phyloP scores from a whole-genome alignment of 345 rosid species.

The Bretschneidera sinensis region DNA sequence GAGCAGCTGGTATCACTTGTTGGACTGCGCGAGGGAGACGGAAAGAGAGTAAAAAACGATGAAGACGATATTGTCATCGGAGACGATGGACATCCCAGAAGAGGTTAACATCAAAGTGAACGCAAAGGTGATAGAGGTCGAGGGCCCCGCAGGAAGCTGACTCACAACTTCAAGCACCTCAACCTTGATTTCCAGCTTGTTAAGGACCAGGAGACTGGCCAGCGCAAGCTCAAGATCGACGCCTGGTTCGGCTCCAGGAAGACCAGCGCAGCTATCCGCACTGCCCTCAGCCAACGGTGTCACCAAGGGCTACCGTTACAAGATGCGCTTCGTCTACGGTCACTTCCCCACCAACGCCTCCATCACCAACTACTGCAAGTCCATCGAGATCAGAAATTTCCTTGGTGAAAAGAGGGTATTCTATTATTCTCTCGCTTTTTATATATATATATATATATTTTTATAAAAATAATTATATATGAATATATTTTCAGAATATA shows the following conservation, averaged over 20 bases:
- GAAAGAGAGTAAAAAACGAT: slow-evolving; percentile 17
- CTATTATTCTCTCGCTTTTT: too few species aligned
- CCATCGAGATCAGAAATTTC: slow-evolving; percentile 28
- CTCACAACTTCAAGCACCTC: slow-evolving; percentile 45
- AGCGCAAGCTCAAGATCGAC: slow-evolving; percentile 27
- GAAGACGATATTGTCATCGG: slow-evolving; percentile 47
- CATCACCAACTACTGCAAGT: slow-evolving; percentile 15
- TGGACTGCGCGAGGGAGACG: neutral
- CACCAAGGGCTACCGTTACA: slow-evolving; percentile 33
- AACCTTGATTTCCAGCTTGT: slow-evolving; percentile 41
- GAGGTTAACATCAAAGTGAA: slow-evolving; percentile 36
- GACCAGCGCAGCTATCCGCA: slow-evolving; percentile 30
- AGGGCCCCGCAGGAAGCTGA: slow-evolving; percentile 45
- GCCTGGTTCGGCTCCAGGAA: slow-evolving; percentile 29
- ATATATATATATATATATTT: neutral
- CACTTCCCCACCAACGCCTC: slow-evolving; percentile 36
- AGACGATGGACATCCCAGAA: slow-evolving; percentile 48
- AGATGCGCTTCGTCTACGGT: slow-evolving; percentile 33
- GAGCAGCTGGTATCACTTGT: too few species aligned
- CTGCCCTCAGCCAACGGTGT: slow-evolving; percentile 34
- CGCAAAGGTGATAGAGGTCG: slow-evolving; percentile 44
- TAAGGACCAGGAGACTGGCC: slow-evolving; percentile 22
- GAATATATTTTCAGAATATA: too few species aligned
- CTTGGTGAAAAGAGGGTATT: slow-evolving; percentile 27
- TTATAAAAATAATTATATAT: too few species aligned